Conservation (phyloP, 305 asterid species). For the Petunia hybrid region DNA sequence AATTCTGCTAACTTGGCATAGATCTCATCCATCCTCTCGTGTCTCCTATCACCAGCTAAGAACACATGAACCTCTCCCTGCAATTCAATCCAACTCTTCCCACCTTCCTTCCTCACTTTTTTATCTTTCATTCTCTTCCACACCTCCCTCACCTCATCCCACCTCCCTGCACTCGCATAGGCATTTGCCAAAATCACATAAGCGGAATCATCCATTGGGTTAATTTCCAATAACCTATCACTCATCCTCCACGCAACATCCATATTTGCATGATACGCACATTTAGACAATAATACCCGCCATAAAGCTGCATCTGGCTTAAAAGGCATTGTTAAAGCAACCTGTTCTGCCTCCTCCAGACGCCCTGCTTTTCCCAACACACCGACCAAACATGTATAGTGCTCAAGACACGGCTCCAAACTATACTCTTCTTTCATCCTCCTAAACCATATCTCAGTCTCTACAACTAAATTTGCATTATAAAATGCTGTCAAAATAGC, state of each 20-base stretch:
- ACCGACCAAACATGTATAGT: slow-evolving; percentile 79
- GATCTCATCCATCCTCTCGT: slow-evolving; percentile 62
- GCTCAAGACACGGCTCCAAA: slow-evolving; percentile 69
- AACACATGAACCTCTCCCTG: slow-evolving; percentile 65
- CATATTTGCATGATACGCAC: slow-evolving; percentile 47
- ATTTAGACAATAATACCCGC: slow-evolving; percentile 65
- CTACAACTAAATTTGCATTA: slow-evolving; percentile 63
- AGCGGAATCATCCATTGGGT: slow-evolving; percentile 77
- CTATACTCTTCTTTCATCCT: slow-evolving; percentile 55
- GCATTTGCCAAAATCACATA: slow-evolving; percentile 70
- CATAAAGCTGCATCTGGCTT: slow-evolving; percentile 83
- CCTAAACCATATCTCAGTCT: slow-evolving; percentile 64
- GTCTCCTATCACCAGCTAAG: slow-evolving; percentile 69
- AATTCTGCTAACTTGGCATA: slow-evolving; percentile 60
- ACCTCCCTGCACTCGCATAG: slow-evolving; percentile 55
- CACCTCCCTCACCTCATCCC: slow-evolving; percentile 67
- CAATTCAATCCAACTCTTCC: slow-evolving; percentile 81
- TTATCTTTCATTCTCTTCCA: slow-evolving; percentile 70
- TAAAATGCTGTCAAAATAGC: slow-evolving; percentile 67
- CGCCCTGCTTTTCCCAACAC: slow-evolving; percentile 65
- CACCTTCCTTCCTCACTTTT: slow-evolving; percentile 66
- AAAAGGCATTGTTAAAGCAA: slow-evolving; percentile 68
- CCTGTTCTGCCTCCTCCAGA: slow-evolving; percentile 67
- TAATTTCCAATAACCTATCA: slow-evolving; percentile 59
- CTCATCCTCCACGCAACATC: slow-evolving; percentile 62